Evolutionary conservation across 2,329 filamentous ascomycete genomes (phyloP).

Genomic region (Calonectria pauciramosa): DNA sequence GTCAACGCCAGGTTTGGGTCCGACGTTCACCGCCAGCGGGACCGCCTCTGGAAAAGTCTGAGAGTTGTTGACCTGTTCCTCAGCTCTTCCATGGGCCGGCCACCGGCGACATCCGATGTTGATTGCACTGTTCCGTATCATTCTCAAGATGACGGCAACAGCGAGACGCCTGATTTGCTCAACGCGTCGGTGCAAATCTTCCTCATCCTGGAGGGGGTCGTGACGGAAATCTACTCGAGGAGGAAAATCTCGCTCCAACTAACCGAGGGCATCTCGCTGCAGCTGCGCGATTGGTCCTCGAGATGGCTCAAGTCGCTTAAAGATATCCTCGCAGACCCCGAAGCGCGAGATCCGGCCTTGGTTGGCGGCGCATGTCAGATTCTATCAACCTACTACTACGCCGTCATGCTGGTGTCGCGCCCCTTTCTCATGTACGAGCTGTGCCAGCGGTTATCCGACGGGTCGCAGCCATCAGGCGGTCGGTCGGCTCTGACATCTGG

Average conservation of each 20-base stretch:
- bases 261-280: constrained; percentile 66
- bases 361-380: constrained; percentile 65
- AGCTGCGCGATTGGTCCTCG: constrained; percentile 65
- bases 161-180: constrained; percentile 60
- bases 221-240: constrained; percentile 66
- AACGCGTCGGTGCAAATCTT: constrained; percentile 68
- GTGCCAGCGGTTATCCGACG: constrained; percentile 59
- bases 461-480: constrained; percentile 26
- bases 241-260: constrained; percentile 66
- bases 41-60: constrained; percentile 68
- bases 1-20: constrained; percentile 66
- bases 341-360: constrained; percentile 44
- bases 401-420: constrained; percentile 69
- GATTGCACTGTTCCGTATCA: constrained; percentile 68
- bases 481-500: constrained; percentile 52
- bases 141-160: constrained; percentile 49
- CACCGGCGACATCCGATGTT: constrained; percentile 66
- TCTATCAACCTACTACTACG: constrained; percentile 67
- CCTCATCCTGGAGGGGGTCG: constrained; percentile 63
- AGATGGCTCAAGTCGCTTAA: constrained; percentile 63
- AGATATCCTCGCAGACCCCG: constrained; percentile 47
- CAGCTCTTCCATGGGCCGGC: constrained; percentile 67
- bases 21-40: constrained; percentile 58
- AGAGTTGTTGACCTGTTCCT: constrained; percentile 66
- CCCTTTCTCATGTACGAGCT: constrained; percentile 71